phyloP scores from a whole-genome alignment of 164 flowering plant genomes.

The Taxillus chinensis region DNA sequence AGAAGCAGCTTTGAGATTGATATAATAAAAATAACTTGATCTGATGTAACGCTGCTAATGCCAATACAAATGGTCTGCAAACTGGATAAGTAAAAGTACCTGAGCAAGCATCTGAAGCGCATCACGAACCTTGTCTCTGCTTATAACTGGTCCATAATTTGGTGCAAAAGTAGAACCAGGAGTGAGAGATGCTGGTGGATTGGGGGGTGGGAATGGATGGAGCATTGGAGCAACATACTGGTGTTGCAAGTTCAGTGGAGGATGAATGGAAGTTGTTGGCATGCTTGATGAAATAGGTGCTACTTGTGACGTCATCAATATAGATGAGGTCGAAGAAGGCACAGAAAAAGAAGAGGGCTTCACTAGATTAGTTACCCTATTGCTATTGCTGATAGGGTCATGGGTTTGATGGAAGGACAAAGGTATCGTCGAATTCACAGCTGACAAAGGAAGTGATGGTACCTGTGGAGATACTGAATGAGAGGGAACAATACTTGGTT shows the following conservation, averaged over 20 bases:
- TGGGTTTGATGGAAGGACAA: constrained; percentile 12
- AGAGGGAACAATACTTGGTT: constrained; percentile 14
- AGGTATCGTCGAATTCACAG: constrained; percentile 15
- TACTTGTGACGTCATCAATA: constrained; percentile 14
- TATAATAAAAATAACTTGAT: no score
- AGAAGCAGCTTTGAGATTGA: no score
- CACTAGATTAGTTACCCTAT: constrained; percentile 26
- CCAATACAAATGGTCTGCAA: no score
- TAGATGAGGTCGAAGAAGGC: constrained; percentile 26
- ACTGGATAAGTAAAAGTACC: constrained; percentile 24
- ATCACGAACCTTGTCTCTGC: constrained; percentile 53
- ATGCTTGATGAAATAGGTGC: constrained; percentile 22
- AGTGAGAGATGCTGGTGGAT: constrained; percentile 39
- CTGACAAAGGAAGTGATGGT: constrained; percentile 15
- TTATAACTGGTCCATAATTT: constrained; percentile 19
- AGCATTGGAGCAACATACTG: constrained; percentile 43
- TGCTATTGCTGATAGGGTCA: constrained; percentile 16
- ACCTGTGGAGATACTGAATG: constrained; percentile 15
- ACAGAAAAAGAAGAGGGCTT: constrained; percentile 40
- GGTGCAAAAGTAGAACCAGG: constrained; percentile 16
- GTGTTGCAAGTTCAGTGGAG: constrained; percentile 29
- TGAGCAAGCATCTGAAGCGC: constrained; percentile 66
- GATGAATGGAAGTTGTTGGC: constrained; percentile 20
- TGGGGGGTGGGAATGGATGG: constrained; percentile 52
- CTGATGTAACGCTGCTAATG: no score